Base-by-base conservation (phyloP, 2,329 filamentous ascomycete species). In the Fusarium neocosmosporiellum region DNA sequence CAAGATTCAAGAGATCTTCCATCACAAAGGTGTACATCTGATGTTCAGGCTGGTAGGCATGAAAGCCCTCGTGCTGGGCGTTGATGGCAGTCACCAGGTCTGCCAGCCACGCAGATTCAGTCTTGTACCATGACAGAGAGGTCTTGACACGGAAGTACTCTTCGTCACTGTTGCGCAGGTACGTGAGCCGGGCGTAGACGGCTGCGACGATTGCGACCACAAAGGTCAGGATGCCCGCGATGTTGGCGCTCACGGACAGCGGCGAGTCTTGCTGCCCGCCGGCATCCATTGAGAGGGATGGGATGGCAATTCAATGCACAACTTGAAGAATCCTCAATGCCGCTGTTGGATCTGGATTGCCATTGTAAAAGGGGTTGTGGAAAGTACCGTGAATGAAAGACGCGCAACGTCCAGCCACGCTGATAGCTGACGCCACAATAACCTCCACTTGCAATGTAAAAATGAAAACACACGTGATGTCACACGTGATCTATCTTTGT, bases 131-230 rank as follows among this genome's bases (percentile, higher is more conserved):
- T 9, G 80, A 83, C 8, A 87, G 78, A 5, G 82, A 83, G 3
- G 83, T 81, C 68, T 87, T 86, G 64, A 86, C 83, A 37, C 81
- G 82, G 67, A 86, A 84, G 64, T 85, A 86, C 75, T 87, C 85
- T 11, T 80, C 79, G 65, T 86, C 82, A 60, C 84, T 85, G 69
- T 85, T 85, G 39, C 83, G 83, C 27, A 87, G 77, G 66, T 86
- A 85, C 9, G 79, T 83, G 54, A 87, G 71, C 36, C 84, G 83
- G 6, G 81, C 84, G 64, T 85, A 86, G n/a, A 79, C 70, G 0
- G 84, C 81, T 2, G 84, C 84, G 0, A 81, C 67, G 50, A 87
- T 82, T 48, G 84, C 85, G n/a, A 84, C 81, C 33, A 86, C 76
- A 64, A 87, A 86, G 8, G 85, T 87, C 29, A 86, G 77, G 46